Evolutionary conservation across 495 filamentous ascomycete species (phyloP).

Genomic region (Lepidopterella palustris): DNA sequence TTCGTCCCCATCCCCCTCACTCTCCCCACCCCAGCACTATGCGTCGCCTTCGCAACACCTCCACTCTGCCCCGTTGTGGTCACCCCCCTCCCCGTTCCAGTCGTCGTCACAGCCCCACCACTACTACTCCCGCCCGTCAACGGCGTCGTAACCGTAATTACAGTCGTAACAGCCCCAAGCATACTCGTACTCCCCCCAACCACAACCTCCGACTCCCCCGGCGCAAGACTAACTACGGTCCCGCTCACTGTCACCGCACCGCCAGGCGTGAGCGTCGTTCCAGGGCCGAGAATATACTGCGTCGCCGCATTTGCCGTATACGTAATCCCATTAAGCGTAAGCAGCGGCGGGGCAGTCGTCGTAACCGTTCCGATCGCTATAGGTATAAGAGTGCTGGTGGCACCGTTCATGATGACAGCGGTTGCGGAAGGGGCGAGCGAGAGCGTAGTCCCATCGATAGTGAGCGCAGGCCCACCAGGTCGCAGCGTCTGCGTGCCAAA

Average conservation of each 20-base stretch:
- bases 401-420: slow-evolving; percentile 19
- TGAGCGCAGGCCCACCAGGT: slow-evolving; percentile 23
- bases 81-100: not conserved
- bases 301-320: slow-evolving; percentile 22
- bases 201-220: slow-evolving; percentile 12
- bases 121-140: slow-evolving; percentile 1
- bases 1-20: not conserved
- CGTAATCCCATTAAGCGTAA: slow-evolving; percentile 10
- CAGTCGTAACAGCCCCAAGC: slow-evolving; percentile 11
- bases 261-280: slow-evolving; percentile 23
- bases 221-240: slow-evolving; percentile 13
- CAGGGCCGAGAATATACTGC: slow-evolving; percentile 18
- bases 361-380: not conserved
- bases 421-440: slow-evolving; percentile 24
- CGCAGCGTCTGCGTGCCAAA: slow-evolving; percentile 19
- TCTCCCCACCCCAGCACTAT: not conserved
- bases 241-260: slow-evolving; percentile 15
- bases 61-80: not conserved
- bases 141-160: slow-evolving; percentile 15
- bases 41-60: not conserved
- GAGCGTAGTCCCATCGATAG: slow-evolving; percentile 19
- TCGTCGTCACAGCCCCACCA: not conserved
- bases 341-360: slow-evolving; percentile 5
- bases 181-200: slow-evolving; percentile 17
- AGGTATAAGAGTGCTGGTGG: slow-evolving; percentile 9